phyloP scores from a whole-genome alignment of 305 asterid genomes.

The Fraxinus albicans region DNA sequence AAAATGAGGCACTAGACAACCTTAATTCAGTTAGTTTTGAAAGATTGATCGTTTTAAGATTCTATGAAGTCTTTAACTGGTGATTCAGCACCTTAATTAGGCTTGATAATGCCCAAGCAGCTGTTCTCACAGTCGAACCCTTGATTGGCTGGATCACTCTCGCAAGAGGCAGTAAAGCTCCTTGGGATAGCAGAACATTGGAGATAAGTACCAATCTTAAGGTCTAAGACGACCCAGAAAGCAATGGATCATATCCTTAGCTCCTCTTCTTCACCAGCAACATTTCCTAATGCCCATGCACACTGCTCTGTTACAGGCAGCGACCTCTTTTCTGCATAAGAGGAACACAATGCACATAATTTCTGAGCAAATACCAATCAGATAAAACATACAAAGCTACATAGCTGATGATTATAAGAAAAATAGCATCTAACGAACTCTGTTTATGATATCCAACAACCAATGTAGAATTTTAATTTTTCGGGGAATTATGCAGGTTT shows the following conservation, averaged over 20 bases:
- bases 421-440: constrained; percentile 1
- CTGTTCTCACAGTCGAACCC: constrained; percentile 96
- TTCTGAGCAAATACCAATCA: background rate
- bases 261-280: constrained; percentile 95
- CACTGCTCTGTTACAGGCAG: constrained; percentile 93
- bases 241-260: constrained; percentile 37
- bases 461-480: too few relatives aligned
- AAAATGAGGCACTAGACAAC: background rate
- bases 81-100: constrained; percentile 70
- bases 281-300: constrained; percentile 99
- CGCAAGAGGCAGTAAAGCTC: constrained; percentile 87
- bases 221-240: too few relatives aligned
- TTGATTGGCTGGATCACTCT: constrained; percentile 88
- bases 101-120: constrained; percentile 98
- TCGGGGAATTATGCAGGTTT: too few relatives aligned
- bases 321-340: constrained; percentile 72
- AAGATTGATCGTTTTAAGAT: background rate
- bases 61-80: constrained; percentile 13
- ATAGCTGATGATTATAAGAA: background rate
- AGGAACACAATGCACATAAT: background rate
- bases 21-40: background rate
- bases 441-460: background rate
- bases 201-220: too few relatives aligned
- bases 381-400: background rate
- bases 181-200: constrained; percentile 68